These are phyloP conservation scores for Tripidium arundinaceum DNA, from an alignment of 202 grass and related monocot genomes.

Conservation along the genomic window DNA sequence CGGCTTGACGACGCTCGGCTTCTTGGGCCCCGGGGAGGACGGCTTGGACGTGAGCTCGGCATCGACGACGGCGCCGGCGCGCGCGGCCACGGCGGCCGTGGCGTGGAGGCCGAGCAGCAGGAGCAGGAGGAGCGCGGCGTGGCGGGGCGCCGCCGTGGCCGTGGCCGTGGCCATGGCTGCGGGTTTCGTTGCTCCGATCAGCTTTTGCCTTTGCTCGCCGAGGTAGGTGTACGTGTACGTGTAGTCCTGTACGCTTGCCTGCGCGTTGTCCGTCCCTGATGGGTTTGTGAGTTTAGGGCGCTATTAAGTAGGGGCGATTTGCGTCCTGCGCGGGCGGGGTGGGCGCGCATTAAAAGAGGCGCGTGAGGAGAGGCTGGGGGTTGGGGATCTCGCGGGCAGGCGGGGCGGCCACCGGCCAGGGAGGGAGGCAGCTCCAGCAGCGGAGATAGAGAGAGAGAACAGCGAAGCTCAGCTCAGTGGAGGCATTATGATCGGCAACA, in stretches of 20 bases:
- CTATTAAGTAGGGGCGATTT: neutral
- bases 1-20: neutral
- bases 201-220: neutral
- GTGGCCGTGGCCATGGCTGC: neutral
- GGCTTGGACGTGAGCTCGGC: slow-evolving; percentile 22
- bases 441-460: neutral
- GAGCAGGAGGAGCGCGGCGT: slow-evolving; percentile 2
- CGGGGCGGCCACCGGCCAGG: neutral
- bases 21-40: neutral
- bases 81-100: slow-evolving; percentile 12
- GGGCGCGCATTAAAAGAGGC: slow-evolving; percentile 10
- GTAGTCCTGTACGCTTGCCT: neutral
- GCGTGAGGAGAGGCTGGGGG: slow-evolving; percentile 2
- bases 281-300: neutral
- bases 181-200: neutral
- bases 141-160: neutral
- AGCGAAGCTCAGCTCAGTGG: neutral
- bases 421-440: neutral
- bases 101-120: neutral
- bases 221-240: neutral
- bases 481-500: too few species aligned
- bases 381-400: neutral
- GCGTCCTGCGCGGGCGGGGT: neutral
- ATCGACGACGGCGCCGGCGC: neutral
- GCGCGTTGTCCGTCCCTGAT: neutral